phyloP scores from a whole-genome alignment of 2,329 filamentous ascomycete genomes.

The Neurospora sp. region DNA sequence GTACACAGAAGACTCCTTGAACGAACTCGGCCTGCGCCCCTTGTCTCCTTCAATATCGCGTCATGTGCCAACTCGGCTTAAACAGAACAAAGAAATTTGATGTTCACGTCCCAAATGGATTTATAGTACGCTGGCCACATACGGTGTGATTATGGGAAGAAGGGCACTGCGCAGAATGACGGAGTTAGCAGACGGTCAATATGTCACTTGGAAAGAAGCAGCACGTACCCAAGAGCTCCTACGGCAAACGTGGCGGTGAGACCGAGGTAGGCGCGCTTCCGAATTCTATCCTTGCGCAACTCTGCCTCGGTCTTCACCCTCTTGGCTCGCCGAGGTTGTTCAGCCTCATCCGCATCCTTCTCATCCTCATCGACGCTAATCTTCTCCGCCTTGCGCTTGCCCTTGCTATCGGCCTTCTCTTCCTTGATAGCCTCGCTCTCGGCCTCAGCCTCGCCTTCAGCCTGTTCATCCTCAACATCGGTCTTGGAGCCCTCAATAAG shows the following conservation, averaged over 20 bases:
- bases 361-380: conserved; percentile 23
- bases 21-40: neutral
- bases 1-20: neutral
- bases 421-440: conserved; percentile 29
- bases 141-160: conserved; percentile 15
- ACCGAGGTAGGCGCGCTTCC: conserved; percentile 75
- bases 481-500: conserved; percentile 64
- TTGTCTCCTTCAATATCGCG: neutral
- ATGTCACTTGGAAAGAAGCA: neutral
- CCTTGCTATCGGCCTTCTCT: conserved; percentile 20
- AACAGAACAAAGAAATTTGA: neutral
- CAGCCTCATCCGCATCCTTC: conserved; percentile 25
- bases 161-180: conserved; percentile 10
- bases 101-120: neutral
- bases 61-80: neutral
- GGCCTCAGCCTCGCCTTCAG: conserved; percentile 72
- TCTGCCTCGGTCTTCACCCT: conserved; percentile 72
- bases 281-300: conserved; percentile 74
- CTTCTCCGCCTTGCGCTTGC: conserved; percentile 18
- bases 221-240: conserved; percentile 63
- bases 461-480: conserved; percentile 61
- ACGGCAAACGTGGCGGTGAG: conserved; percentile 71
- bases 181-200: conserved; percentile 2
- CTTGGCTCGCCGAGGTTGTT: conserved; percentile 51
- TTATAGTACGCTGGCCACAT: conserved; percentile 17